These are phyloP conservation scores for Dactylellina parvicollis DNA, from an alignment of 2,329 filamentous ascomycete genomes.

Conservation along the genomic window DNA sequence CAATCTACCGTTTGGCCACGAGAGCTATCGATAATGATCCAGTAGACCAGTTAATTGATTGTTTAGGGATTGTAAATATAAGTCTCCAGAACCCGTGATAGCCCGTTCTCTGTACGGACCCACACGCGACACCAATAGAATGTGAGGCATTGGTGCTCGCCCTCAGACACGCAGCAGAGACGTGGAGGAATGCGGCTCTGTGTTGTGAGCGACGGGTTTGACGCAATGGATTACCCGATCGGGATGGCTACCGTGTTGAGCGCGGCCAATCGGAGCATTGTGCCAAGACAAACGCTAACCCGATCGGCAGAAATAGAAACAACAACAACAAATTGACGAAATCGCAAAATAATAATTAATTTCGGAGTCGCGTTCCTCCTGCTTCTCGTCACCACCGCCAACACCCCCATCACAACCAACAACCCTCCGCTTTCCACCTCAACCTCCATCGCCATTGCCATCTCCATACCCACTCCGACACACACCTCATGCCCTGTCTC, in stretches of 20 bases:
- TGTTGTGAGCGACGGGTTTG: slow-evolving; percentile 7
- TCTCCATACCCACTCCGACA: slow-evolving; percentile 2
- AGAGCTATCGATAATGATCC: not conserved
- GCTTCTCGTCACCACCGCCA: not conserved
- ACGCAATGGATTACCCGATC: slow-evolving; percentile 1
- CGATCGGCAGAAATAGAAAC: slow-evolving; percentile 42
- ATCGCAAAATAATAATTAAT: slow-evolving; percentile 39
- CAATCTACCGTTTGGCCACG: too few species aligned
- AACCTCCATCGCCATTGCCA: not conserved
- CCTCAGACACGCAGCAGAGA: not conserved
- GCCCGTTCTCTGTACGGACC: not conserved
- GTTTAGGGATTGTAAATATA: not conserved
- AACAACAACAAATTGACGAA: slow-evolving; percentile 50
- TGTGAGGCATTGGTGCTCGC: not conserved
- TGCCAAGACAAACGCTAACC: slow-evolving; percentile 29
- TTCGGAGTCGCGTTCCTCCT: slow-evolving; percentile 37
- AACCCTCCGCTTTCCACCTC: not conserved
- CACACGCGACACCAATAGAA: not conserved
- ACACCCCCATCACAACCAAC: not conserved
- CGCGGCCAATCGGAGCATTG: slow-evolving; percentile 21
- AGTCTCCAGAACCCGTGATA: not conserved
- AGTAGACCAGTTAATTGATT: not conserved
- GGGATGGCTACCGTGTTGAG: not conserved
- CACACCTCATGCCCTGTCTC: too few species aligned
- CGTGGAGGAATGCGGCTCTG: not conserved